Percentiles rank a stretch among this genome's conserved stretches.
phyloP scores from a whole-genome alignment of 2,329 filamentous ascomycete genomes.

The Verticillium albo-atrum region DNA sequence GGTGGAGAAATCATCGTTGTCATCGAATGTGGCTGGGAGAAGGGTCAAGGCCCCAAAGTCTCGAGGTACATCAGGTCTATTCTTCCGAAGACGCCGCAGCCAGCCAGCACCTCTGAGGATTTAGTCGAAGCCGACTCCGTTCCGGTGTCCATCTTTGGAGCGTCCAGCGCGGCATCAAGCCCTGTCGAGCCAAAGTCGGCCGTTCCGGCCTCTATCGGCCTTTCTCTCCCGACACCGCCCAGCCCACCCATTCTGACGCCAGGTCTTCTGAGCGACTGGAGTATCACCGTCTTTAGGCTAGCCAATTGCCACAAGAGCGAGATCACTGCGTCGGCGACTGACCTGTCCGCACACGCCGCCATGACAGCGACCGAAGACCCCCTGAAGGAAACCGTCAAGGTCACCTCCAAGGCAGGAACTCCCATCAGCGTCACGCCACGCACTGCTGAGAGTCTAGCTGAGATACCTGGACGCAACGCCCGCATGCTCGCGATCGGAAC shows the following conservation, averaged over 20 bases:
- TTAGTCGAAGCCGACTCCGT: background rate
- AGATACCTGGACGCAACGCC: slow-evolving; percentile 80
- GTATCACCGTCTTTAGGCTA: slow-evolving; percentile 3
- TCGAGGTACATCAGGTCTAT: slow-evolving; percentile 37
- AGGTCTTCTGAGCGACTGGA: slow-evolving; percentile 5
- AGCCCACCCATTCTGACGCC: background rate
- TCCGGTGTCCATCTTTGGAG: slow-evolving; percentile 24
- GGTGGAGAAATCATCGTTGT: slow-evolving; percentile 75
- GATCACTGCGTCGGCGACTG: slow-evolving; percentile 68
- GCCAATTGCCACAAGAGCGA: slow-evolving; percentile 43
- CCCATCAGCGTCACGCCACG: slow-evolving; percentile 40
- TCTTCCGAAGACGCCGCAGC: background rate
- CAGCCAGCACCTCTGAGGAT: slow-evolving; percentile 2
- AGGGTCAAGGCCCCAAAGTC: slow-evolving; percentile 42
- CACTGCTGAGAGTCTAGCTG: slow-evolving; percentile 21
- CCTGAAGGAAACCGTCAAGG: slow-evolving; percentile 37
- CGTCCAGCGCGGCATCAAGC: background rate
- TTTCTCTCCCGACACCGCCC: background rate
- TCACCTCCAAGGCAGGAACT: slow-evolving; percentile 30
- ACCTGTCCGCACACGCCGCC: slow-evolving; percentile 68
- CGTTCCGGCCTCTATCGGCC: background rate
- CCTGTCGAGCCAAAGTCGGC: background rate
- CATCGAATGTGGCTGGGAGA: slow-evolving; percentile 66
- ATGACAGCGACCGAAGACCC: slow-evolving; percentile 76
- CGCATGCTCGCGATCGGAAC: slow-evolving; percentile 81